phyloP scores from a whole-genome alignment of 495 filamentous ascomycete species.

The Hyaloscypha hepaticicola region DNA sequence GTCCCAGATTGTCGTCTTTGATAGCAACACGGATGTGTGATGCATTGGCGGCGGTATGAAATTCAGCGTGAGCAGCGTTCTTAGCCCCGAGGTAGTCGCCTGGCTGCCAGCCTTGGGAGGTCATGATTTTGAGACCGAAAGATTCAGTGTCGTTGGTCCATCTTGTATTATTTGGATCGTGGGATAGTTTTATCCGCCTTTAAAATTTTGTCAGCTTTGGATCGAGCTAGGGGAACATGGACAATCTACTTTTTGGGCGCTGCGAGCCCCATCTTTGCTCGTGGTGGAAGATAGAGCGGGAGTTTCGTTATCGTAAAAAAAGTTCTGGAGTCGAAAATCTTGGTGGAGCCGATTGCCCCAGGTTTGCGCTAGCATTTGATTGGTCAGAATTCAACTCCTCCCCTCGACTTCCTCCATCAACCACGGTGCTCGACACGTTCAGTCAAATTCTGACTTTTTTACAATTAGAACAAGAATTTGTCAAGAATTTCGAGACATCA shows the following conservation, averaged over 20 bases:
- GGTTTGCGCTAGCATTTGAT: slow-evolving; percentile 8
- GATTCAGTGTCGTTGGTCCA: slow-evolving; percentile 80
- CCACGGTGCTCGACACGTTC: not conserved
- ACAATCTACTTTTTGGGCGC: slow-evolving; percentile 63
- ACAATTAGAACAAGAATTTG: not conserved
- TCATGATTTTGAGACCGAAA: slow-evolving; percentile 85
- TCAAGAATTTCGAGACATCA: not conserved
- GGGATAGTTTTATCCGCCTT: slow-evolving; percentile 78
- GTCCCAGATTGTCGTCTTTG: slow-evolving; percentile 86
- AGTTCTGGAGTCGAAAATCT: slow-evolving; percentile 18
- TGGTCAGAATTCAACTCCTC: not conserved
- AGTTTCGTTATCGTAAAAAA: slow-evolving; percentile 22
- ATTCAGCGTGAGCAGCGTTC: slow-evolving; percentile 66
- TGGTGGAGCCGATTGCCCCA: slow-evolving; percentile 23
- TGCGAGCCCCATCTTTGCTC: slow-evolving; percentile 66
- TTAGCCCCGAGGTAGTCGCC: slow-evolving; percentile 76
- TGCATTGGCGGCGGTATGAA: slow-evolving; percentile 72
- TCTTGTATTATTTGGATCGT: slow-evolving; percentile 90
- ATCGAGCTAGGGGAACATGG: not conserved
- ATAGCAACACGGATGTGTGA: slow-evolving; percentile 75
- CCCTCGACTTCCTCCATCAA: not conserved
- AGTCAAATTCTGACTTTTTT: too few species aligned
- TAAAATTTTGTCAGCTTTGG: slow-evolving; percentile 20
- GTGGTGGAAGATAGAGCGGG: slow-evolving; percentile 4
- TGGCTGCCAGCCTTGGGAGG: slow-evolving; percentile 85